phyloP scores from a whole-genome alignment of 768 basidiomycete species.

The Podaxis rugospora region DNA sequence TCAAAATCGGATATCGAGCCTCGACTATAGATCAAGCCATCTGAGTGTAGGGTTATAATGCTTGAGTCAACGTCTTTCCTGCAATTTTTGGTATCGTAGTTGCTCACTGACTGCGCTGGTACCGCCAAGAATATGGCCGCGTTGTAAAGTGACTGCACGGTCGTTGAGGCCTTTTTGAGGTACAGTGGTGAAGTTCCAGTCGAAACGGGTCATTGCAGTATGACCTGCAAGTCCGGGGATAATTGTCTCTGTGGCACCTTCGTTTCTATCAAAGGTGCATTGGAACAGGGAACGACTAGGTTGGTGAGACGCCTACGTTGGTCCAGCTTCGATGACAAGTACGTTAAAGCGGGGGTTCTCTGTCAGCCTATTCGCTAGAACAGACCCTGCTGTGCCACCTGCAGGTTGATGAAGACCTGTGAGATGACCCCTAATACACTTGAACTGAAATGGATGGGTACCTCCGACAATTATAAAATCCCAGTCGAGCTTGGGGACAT shows the following conservation, averaged over 20 bases:
- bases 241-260: slow-evolving; percentile 10
- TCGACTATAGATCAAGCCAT: slow-evolving; percentile 21
- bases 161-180: slow-evolving; percentile 23
- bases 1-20: slow-evolving; percentile 17
- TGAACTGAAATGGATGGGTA: slow-evolving; percentile 10
- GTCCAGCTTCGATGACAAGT: slow-evolving; percentile 14
- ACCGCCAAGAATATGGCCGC: slow-evolving; percentile 30
- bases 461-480: slow-evolving; percentile 18
- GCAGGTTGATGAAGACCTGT: not conserved
- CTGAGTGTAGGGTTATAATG: not conserved
- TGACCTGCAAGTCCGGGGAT: slow-evolving; percentile 14
- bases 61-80: slow-evolving; percentile 9
- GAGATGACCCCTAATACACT: not conserved
- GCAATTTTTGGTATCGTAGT: not conserved
- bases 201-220: not conserved
- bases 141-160: slow-evolving; percentile 19
- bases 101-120: slow-evolving; percentile 26
- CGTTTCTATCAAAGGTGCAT: not conserved
- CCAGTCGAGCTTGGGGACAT: slow-evolving; percentile 5
- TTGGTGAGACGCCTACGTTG: slow-evolving; percentile 10
- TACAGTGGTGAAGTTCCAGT: slow-evolving; percentile 30
- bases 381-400: slow-evolving; percentile 27
- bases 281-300: not conserved
- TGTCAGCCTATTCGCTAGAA: slow-evolving; percentile 25
- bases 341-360: slow-evolving; percentile 11